Percentiles rank a stretch among this genome's conserved stretches.
These are phyloP conservation scores for Xylaria sp. DNA, from an alignment of 495 filamentous ascomycete genomes.

Conservation along the genomic window DNA sequence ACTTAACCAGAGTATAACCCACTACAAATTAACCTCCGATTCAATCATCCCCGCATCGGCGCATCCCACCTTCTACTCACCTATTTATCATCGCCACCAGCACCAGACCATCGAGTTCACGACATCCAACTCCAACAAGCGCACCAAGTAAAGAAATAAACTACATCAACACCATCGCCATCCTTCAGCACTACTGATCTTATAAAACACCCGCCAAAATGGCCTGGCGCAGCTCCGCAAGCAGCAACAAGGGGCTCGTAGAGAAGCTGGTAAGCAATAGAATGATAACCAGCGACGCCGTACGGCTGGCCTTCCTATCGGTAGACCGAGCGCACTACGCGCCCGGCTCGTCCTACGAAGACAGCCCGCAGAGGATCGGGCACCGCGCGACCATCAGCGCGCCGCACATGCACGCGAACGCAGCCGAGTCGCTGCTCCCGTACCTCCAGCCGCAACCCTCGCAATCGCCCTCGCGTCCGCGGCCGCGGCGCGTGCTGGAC, in stretches of 20 bases:
- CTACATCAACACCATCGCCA: neutral
- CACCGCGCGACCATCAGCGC: slow-evolving; percentile 90
- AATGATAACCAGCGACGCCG: slow-evolving; percentile 72
- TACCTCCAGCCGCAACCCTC: slow-evolving; percentile 55
- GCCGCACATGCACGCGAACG: slow-evolving; percentile 95
- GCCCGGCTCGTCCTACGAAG: slow-evolving; percentile 72
- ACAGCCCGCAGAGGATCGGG: slow-evolving; percentile 91
- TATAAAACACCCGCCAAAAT: slow-evolving; percentile 55
- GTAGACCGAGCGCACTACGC: slow-evolving; percentile 92
- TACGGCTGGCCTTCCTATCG: slow-evolving; percentile 79
- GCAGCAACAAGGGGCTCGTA: slow-evolving; percentile 77
- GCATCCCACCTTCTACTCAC: neutral
- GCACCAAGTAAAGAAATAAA: neutral
- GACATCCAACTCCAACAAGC: neutral
- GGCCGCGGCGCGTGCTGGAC: slow-evolving; percentile 70
- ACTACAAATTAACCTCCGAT: neutral
- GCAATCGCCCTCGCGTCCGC: neutral
- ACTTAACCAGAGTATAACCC: neutral
- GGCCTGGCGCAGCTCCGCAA: slow-evolving; percentile 90
- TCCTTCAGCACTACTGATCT: no score
- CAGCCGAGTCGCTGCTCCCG: slow-evolving; percentile 71
- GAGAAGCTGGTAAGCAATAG: slow-evolving; percentile 75
- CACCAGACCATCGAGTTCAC: neutral
- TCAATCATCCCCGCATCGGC: slow-evolving; percentile 8
- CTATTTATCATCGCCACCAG: neutral